Conservation (phyloP, 2,329 filamentous ascomycete species). For the Cytospora leucostoma region DNA sequence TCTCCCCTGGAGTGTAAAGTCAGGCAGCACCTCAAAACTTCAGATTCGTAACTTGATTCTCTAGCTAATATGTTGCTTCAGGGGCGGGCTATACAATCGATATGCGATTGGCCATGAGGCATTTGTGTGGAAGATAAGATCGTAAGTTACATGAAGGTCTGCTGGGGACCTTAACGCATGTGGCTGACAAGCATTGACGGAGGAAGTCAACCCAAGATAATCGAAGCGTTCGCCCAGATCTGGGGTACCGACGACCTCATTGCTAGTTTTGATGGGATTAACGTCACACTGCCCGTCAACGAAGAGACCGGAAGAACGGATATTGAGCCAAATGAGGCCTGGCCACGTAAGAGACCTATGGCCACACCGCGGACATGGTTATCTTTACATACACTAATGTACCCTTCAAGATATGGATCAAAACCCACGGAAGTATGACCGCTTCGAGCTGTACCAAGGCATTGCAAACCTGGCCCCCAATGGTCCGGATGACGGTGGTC, state of each 20-base stretch:
- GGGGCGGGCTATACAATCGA: conserved; percentile 18
- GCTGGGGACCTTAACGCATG: neutral
- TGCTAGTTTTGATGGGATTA: conserved; percentile 24
- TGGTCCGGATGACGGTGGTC: conserved; percentile 20
- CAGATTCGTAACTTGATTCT: no score
- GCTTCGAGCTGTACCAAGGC: conserved; percentile 24
- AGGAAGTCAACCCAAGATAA: conserved; percentile 19
- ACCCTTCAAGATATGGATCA: conserved; percentile 20
- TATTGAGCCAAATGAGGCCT: conserved; percentile 10
- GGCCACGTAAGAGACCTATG: conserved; percentile 19
- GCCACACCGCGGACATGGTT: no score
- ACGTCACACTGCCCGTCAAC: conserved; percentile 22
- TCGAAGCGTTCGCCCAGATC: conserved; percentile 17
- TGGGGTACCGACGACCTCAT: conserved; percentile 25
- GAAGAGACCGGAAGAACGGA: conserved; percentile 19
- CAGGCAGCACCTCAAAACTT: neutral
- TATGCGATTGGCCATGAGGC: conserved; percentile 21
- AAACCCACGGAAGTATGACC: conserved; percentile 18
- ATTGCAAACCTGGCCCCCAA: conserved; percentile 21
- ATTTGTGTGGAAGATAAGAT: conserved; percentile 24
- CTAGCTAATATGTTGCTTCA: neutral
- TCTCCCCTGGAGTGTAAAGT: conserved; percentile 19
- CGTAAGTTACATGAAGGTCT: neutral
- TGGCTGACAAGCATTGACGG: neutral
- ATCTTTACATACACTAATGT: neutral